Percentiles rank a stretch among this genome's conserved stretches.
Evolutionary conservation across 352 stramenopile genomes (phyloP).

Genomic region (Phytophthora quininea): DNA sequence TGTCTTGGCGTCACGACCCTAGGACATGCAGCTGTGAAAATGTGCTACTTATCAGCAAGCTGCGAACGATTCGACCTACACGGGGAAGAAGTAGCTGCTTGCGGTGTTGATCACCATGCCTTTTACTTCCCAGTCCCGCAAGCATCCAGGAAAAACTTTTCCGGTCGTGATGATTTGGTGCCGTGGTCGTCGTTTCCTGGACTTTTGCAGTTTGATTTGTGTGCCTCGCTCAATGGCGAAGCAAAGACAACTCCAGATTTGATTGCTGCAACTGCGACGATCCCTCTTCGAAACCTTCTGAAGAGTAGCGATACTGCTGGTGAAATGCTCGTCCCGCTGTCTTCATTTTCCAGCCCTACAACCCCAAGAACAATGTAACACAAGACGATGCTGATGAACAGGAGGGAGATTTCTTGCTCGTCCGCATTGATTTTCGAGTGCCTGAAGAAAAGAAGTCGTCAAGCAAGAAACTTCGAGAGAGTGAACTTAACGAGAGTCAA

Average conservation of each 20-base stretch:
- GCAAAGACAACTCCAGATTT: constrained; percentile 72
- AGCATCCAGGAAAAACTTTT: constrained; percentile 77
- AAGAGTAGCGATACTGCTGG: constrained; percentile 33
- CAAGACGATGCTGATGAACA: constrained; percentile 15
- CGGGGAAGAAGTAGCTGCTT: constrained; percentile 16
- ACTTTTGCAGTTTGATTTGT: constrained; percentile 77
- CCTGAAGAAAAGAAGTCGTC: constrained; percentile 29
- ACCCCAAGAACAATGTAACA: constrained; percentile 1
- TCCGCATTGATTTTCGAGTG: constrained; percentile 58
- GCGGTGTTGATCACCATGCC: constrained; percentile 82
- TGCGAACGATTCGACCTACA: constrained; percentile 6
- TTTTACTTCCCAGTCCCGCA: constrained; percentile 85
- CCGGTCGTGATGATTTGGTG: constrained; percentile 74
- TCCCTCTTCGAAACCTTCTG: constrained; percentile 56
- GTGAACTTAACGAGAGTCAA: constrained; percentile 15
- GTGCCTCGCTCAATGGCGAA: constrained; percentile 70
- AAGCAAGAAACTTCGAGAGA: constrained; percentile 22
- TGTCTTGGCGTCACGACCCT: constrained; percentile 76
- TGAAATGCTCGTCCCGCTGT: constrained; percentile 44
- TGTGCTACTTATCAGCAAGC: constrained; percentile 43
- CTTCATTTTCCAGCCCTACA: constrained; percentile 34
- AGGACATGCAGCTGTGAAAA: constrained; percentile 52
- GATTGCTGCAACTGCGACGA: constrained; percentile 56
- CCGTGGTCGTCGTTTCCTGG: constrained; percentile 80
- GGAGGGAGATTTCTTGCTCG: constrained; percentile 49